Percentiles rank a stretch among this genome's conserved stretches.
These are phyloP conservation scores for Citrus trifoliata DNA, from an alignment of 345 rosid species.

Conservation along the genomic window DNA sequence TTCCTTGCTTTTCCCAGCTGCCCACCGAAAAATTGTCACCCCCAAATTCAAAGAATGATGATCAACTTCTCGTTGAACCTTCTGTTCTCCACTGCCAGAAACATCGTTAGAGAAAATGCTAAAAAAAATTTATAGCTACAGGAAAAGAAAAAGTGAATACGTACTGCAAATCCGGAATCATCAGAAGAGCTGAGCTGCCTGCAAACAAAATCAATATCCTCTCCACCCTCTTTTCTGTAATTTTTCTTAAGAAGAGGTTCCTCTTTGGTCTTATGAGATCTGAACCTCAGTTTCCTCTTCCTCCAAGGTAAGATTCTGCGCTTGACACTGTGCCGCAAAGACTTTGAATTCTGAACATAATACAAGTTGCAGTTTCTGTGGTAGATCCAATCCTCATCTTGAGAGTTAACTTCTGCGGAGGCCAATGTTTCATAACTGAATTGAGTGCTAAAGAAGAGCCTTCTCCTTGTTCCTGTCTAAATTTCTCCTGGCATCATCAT, in stretches of 20 bases:
- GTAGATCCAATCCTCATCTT: conserved; percentile 51
- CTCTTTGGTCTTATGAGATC: conserved; percentile 41
- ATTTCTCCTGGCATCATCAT: conserved; percentile 25
- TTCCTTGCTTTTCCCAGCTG: conserved; percentile 58
- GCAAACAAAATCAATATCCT: conserved; percentile 57
- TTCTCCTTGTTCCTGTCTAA: conserved; percentile 28
- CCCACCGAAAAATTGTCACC: conserved; percentile 57
- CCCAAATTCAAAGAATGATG: conserved; percentile 56
- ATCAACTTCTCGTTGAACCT: conserved; percentile 27
- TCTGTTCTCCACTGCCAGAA: conserved; percentile 43
- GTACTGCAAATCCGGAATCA: conserved; percentile 45
- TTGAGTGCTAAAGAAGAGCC: conserved; percentile 25
- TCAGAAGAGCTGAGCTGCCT: conserved; percentile 62
- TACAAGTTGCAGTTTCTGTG: conserved; percentile 38
- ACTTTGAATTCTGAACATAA: conserved; percentile 27
- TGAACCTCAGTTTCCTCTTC: conserved; percentile 46
- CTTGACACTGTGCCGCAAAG: conserved; percentile 25
- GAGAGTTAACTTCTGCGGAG: conserved; percentile 32
- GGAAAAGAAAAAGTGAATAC: background rate
- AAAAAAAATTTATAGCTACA: too few relatives aligned
- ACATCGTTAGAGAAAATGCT: conserved; percentile 1
- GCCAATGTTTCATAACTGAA: conserved; percentile 52
- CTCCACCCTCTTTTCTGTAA: conserved; percentile 59
- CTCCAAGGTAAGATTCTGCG: conserved; percentile 53
- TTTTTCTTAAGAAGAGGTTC: conserved; percentile 55